Conservation (phyloP, 305 asterid genomes). For the Petunia hybrid region DNA sequence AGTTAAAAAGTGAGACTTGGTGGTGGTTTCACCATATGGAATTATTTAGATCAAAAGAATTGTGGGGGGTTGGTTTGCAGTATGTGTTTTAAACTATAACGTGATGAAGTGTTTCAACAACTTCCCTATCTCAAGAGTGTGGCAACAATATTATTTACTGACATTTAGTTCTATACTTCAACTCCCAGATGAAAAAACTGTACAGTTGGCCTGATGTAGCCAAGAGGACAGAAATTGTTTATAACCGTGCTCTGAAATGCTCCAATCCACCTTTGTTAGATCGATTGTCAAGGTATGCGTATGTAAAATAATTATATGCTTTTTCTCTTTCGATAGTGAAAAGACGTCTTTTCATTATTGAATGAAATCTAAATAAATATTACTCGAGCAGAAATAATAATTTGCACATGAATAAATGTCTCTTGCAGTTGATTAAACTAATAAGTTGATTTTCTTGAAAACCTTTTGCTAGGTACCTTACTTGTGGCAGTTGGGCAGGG, state of each 20-base stretch:
- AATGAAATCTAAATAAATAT: constrained; percentile 11
- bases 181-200: constrained; percentile 79
- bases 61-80: background rate
- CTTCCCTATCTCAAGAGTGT: background rate
- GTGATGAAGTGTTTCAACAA: background rate
- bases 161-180: constrained; percentile 21
- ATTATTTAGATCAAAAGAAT: background rate
- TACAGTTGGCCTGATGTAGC: constrained; percentile 99
- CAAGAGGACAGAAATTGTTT: constrained; percentile 89
- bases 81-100: background rate
- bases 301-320: background rate
- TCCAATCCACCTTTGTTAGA: constrained; percentile 76
- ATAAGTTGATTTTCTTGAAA: constrained; percentile 5
- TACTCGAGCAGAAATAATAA: background rate
- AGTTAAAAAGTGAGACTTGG: background rate
- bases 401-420: constrained; percentile 21
- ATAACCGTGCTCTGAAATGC: constrained; percentile 80
- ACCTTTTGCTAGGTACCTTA: constrained; percentile 64
- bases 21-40: background rate
- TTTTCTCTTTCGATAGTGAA: constrained; percentile 1
- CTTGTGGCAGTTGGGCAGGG: constrained; percentile 98
- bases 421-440: constrained; percentile 14
- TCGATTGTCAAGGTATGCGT: constrained; percentile 75
- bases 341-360: constrained; percentile 2
- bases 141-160: background rate